Evolutionary conservation across 495 filamentous ascomycete genomes (phyloP).

Genomic region (Saxophila tyrrhenica): DNA sequence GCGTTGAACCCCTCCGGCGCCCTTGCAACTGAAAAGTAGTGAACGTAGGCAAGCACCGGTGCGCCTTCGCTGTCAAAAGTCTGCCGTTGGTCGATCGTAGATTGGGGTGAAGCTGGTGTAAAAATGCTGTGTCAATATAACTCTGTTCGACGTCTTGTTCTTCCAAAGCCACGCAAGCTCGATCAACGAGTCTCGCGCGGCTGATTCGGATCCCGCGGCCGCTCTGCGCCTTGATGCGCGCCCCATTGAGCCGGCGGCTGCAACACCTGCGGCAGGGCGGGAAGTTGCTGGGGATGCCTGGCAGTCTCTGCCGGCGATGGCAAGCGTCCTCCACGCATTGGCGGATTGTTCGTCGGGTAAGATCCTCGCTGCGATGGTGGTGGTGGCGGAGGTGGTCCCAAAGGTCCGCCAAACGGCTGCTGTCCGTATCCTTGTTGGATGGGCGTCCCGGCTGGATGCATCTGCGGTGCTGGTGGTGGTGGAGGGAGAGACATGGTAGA

Average conservation of each 20-base stretch:
- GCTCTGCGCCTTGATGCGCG: neutral
- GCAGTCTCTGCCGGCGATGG: neutral
- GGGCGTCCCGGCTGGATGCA: neutral
- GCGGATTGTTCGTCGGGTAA: neutral
- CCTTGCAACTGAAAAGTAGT: too few relatives aligned
- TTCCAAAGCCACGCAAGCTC: too few relatives aligned
- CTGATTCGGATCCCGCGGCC: neutral
- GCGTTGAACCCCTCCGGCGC: too few relatives aligned
- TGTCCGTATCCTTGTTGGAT: neutral
- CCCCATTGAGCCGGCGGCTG: neutral
- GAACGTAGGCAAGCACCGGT: too few relatives aligned
- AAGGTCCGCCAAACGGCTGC: neutral
- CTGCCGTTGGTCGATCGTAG: too few relatives aligned
- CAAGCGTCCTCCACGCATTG: neutral
- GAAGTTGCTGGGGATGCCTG: neutral
- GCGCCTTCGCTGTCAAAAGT: too few relatives aligned
- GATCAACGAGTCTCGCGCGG: neutral
- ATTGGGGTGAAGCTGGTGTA: neutral
- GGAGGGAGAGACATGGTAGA: slow-evolving; percentile 13
- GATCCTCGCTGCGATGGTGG: neutral
- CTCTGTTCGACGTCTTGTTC: neutral
- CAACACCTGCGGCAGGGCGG: neutral
- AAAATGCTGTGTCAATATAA: too few relatives aligned
- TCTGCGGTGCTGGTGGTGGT: neutral
- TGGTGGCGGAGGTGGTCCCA: neutral